Percentiles rank a stretch among this genome's conserved stretches.
Evolutionary conservation across 495 filamentous ascomycete genomes (phyloP).

Genomic region (Rostrohypoxylon terebratum): DNA sequence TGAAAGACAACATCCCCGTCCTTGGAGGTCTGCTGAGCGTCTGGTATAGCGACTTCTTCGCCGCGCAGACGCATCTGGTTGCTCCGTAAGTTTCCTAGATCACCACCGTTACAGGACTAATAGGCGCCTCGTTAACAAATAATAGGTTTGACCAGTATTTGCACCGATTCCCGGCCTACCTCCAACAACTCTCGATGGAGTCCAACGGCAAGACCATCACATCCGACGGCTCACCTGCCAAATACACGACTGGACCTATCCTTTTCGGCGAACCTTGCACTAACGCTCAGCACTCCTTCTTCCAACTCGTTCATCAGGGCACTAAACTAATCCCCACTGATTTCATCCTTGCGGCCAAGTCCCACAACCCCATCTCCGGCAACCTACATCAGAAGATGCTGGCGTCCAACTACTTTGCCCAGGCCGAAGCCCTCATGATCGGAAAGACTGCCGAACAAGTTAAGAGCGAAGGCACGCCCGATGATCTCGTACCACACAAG

Average conservation of each 20-base stretch:
- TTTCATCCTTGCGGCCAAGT: slow-evolving; percentile 95
- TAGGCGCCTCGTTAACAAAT: slow-evolving; percentile 32
- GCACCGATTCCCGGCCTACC: slow-evolving; percentile 97
- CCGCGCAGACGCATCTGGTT: slow-evolving; percentile 95
- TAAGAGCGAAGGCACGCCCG: slow-evolving; percentile 85
- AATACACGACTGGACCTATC: slow-evolving; percentile 94
- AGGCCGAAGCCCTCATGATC: slow-evolving; percentile 98
- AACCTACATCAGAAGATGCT: slow-evolving; percentile 99
- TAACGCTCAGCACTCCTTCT: slow-evolving; percentile 99
- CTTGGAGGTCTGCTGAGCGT: slow-evolving; percentile 93
- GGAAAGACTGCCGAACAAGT: slow-evolving; percentile 94
- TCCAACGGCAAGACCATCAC: slow-evolving; percentile 99
- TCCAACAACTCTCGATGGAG: slow-evolving; percentile 99
- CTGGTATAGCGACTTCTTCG: slow-evolving; percentile 99
- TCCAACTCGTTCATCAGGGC: slow-evolving; percentile 98
- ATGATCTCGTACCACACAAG: slow-evolving; percentile 94
- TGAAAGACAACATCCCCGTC: slow-evolving; percentile 94
- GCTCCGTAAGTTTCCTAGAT: slow-evolving; percentile 71
- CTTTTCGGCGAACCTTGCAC: slow-evolving; percentile 98
- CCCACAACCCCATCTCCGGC: slow-evolving; percentile 92
- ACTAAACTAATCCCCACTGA: slow-evolving; percentile 98
- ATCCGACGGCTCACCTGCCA: slow-evolving; percentile 87
- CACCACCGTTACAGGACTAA: not conserved
- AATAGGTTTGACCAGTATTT: slow-evolving; percentile 95
- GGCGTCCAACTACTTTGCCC: slow-evolving; percentile 97